Conservation (phyloP, 2,329 filamentous ascomycete species). For the Cyphellophora europaea region DNA sequence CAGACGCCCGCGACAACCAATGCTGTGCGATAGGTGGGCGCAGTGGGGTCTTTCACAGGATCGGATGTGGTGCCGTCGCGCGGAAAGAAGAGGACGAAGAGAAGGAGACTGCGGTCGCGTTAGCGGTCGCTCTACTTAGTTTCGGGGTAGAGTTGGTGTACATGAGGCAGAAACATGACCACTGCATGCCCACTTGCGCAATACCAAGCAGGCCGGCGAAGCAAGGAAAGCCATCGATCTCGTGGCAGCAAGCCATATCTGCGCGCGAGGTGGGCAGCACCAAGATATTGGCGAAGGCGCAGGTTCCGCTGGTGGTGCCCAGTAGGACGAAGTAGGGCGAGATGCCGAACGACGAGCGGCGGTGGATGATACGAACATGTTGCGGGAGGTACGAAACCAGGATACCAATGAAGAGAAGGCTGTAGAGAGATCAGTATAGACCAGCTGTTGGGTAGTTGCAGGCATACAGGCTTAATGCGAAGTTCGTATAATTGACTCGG, state of each 20-base stretch:
- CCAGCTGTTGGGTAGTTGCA: conserved; percentile 1
- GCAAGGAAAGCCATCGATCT: conserved; percentile 74
- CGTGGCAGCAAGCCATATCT: conserved; percentile 77
- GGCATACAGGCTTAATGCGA: conserved; percentile 17
- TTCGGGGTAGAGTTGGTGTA: conserved; percentile 27
- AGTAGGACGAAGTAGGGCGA: conserved; percentile 92
- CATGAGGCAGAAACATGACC: conserved; percentile 88
- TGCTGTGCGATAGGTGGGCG: conserved; percentile 67
- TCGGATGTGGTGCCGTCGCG: conserved; percentile 45
- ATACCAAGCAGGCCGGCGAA: conserved; percentile 79
- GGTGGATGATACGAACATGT: conserved; percentile 79
- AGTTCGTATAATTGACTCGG: conserved; percentile 17
- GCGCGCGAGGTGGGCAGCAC: conserved; percentile 72
- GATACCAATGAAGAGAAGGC: conserved; percentile 76
- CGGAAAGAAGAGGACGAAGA: conserved; percentile 94
- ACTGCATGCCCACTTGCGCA: conserved; percentile 82
- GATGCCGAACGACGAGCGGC: conserved; percentile 83
- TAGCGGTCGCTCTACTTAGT: neutral
- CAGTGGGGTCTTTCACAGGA: conserved; percentile 25
- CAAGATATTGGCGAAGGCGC: conserved; percentile 85
- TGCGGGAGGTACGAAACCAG: conserved; percentile 90
- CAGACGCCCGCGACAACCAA: conserved; percentile 64
- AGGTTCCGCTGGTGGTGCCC: conserved; percentile 82
- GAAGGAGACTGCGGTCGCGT: conserved; percentile 54
- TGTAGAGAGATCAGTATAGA: conserved; percentile 29